Evolutionary conservation across 176 grass and related monocot species (phyloP), one percentile per base, ranked within the genome.

Genomic region (Musa troglodytarum): DNA sequence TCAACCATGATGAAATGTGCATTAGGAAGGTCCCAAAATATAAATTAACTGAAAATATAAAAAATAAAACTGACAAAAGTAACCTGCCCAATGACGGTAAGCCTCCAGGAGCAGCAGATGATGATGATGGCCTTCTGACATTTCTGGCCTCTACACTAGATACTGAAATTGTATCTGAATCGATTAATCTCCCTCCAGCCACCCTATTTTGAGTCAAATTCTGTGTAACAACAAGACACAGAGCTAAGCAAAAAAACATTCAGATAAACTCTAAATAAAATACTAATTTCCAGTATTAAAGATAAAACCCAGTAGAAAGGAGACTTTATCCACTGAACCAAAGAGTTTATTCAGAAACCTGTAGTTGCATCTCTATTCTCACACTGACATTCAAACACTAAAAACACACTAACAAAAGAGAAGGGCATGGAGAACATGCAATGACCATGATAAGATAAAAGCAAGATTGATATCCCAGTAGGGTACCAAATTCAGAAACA

Each of bases 151-250:
- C 91, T 22, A 65, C 77, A 74, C 82, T 94, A 22, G 84, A 76
- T 51, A 77, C 14, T 55, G 73, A 68, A 68, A 91, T 88, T 23
- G 86, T 81, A 22, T 95, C 96, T 1, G 86, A 79, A 71, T 84
- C 79, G 34, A 87, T 77, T 72, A 88, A 79, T 82, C 91, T 92
- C 88, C 90, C 89, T 52, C 86, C 85, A 68, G 81, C 81, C 86
- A 82, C 84, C 83, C 90, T 99, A 83, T 82, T 86, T 76, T 99
- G 90, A 76, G 95, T 83, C 81, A 94, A 81, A 85, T 91, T 99
- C 91, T 94, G 74, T 55, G 75, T 28, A 79, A 83, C 2, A 77
- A 15, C 78, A 78, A n/a, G 62, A 50, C 59, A 29, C 64, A 70
- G 8, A 49, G 25, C n/a, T 43, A 16, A 34, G 25, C 20, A 21